A percentile compares a stretch with the other conserved stretches of the same genome.
Conservation (phyloP, 2,329 filamentous ascomycete genomes). For the Colletotrichum nymphaeae region DNA sequence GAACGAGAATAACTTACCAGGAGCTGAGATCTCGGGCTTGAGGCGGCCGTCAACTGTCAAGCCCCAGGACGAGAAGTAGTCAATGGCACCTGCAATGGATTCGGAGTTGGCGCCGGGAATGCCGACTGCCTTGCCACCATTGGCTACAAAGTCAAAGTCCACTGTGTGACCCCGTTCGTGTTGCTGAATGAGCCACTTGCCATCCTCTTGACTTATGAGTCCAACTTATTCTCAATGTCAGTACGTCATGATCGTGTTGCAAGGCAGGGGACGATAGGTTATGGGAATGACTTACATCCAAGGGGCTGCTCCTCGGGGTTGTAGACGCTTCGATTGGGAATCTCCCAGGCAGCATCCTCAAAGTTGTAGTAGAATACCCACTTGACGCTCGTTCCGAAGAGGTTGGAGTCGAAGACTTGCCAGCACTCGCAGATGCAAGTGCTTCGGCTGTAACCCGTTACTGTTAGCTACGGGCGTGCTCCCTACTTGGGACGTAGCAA, state of each 20-base stretch:
- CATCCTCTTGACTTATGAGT: conserved; percentile 14
- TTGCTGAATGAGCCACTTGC: conserved; percentile 17
- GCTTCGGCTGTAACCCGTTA: too few species aligned
- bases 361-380: conserved; percentile 28
- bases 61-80: conserved; percentile 67
- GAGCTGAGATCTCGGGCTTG: conserved; percentile 65
- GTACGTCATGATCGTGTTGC: too few species aligned
- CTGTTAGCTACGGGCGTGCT: too few species aligned
- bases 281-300: neutral
- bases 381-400: conserved; percentile 14
- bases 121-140: neutral
- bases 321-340: conserved; percentile 15
- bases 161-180: neutral
- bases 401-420: conserved; percentile 17
- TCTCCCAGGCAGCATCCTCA: conserved; percentile 1
- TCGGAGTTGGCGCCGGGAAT: neutral
- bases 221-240: neutral
- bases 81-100: conserved; percentile 38
- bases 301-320: conserved; percentile 3
- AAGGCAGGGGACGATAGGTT: too few species aligned
- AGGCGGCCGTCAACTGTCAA: conserved; percentile 68
- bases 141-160: neutral
- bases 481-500: neutral
- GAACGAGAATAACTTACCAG: conserved; percentile 47
- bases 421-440: neutral